A percentile compares a stretch with the other conserved stretches of the same genome.
Evolutionary conservation across 148 eudicot species (phyloP).

Genomic region (Salicornia ramosissima): DNA sequence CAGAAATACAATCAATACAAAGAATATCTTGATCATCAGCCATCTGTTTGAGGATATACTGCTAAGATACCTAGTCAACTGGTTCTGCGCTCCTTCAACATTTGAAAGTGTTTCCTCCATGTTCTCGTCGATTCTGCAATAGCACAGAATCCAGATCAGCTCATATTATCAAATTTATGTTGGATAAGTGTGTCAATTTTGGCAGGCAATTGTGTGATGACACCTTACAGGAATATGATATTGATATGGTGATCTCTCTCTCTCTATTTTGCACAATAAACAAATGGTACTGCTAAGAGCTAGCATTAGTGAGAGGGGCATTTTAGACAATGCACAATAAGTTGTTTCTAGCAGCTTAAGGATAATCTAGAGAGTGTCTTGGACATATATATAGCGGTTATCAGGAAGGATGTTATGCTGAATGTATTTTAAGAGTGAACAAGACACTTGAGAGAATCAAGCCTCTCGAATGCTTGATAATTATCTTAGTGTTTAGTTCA

Average conservation of each 20-base stretch:
- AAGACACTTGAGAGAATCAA: no score
- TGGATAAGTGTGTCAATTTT: slow-evolving; percentile 4
- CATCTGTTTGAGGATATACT: slow-evolving; percentile 89
- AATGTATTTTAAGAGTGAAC: no score
- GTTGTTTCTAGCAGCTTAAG: no score
- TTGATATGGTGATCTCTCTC: neutral
- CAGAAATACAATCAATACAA: slow-evolving; percentile 72
- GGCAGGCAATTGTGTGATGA: neutral
- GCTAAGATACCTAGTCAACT: slow-evolving; percentile 65
- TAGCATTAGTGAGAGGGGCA: no score
- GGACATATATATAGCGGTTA: no score
- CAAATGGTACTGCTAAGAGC: no score
- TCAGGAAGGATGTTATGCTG: no score
- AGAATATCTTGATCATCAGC: slow-evolving; percentile 94
- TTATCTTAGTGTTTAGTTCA: no score
- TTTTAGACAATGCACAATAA: no score
- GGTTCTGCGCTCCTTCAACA: slow-evolving; percentile 77
- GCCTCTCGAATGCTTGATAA: no score
- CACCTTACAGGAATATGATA: neutral
- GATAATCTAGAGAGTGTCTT: no score
- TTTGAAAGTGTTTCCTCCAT: slow-evolving; percentile 71
- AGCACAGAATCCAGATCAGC: slow-evolving; percentile 6
- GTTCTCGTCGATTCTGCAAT: slow-evolving; percentile 69
- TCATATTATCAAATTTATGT: neutral
- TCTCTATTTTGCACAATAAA: no score